These are phyloP conservation scores for Aspergillus egyptiacus DNA, from an alignment of 495 filamentous ascomycete species.

Conservation along the genomic window DNA sequence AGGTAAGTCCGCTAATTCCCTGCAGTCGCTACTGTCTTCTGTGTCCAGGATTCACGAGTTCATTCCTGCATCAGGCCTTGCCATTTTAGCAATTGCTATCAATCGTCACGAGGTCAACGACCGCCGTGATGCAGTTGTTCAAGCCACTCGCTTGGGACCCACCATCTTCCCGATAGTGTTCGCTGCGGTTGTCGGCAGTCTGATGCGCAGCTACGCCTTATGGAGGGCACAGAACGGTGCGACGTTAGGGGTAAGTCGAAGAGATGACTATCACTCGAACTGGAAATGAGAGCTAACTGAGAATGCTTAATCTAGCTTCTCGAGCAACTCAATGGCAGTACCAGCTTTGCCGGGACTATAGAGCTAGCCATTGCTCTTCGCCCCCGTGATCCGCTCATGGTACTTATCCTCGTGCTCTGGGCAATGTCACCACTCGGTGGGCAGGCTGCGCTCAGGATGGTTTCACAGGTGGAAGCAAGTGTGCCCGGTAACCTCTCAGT, in stretches of 20 bases:
- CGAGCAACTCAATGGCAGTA: neutral
- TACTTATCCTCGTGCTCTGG: neutral
- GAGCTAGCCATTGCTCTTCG: neutral
- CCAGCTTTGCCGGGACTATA: neutral
- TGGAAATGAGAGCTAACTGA: neutral
- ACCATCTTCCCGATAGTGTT: neutral
- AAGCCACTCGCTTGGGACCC: neutral
- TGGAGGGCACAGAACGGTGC: neutral
- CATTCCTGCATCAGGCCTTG: neutral
- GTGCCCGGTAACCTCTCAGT: neutral
- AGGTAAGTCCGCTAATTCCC: neutral
- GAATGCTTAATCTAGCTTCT: neutral
- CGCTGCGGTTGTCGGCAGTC: neutral
- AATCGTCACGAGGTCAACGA: neutral
- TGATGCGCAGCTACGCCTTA: neutral
- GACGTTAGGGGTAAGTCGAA: neutral
- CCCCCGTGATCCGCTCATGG: neutral
- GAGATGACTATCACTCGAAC: neutral
- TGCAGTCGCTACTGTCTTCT: neutral
- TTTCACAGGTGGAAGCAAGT: neutral
- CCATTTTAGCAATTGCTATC: neutral
- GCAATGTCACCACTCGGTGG: neutral
- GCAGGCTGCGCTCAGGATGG: neutral
- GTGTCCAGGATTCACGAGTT: neutral
- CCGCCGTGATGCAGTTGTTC: neutral